A percentile compares a stretch with the other conserved stretches of the same genome.
Evolutionary conservation across 163 green algal species (phyloP).

Genomic region (Trebouxia gelatinosa): DNA sequence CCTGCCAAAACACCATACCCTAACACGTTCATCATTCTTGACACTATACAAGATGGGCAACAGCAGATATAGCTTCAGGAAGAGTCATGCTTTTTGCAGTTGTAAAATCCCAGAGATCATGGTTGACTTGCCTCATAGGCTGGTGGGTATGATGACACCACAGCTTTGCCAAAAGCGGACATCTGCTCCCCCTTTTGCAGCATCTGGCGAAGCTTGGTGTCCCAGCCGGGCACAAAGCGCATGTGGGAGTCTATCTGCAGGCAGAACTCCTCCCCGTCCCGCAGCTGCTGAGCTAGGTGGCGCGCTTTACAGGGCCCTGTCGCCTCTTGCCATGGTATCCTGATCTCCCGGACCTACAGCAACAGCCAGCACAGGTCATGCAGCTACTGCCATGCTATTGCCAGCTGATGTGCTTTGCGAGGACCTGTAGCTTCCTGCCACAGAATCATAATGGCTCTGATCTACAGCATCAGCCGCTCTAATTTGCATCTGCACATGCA

Average conservation of each 20-base stretch:
- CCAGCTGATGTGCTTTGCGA: no score
- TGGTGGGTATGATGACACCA: conserved; percentile 2
- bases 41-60: no score
- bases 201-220: conserved; percentile 32
- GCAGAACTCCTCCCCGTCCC: conserved; percentile 63
- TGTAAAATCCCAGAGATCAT: background rate
- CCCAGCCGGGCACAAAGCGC: conserved; percentile 58
- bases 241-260: conserved; percentile 81
- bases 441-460: no score
- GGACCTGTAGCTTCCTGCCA: no score
- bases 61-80: no score
- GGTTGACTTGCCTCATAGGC: background rate
- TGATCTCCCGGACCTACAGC: conserved; percentile 56
- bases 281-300: conserved; percentile 57
- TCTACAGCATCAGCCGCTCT: no score
- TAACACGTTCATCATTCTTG: no score
- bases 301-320: conserved; percentile 68
- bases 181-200: conserved; percentile 46
- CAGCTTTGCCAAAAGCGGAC: conserved; percentile 7
- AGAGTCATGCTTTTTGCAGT: background rate
- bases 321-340: conserved; percentile 49
- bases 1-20: no score
- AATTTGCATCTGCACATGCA: no score
- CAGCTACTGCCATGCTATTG: no score
- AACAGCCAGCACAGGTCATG: no score